Percentiles rank a stretch among this genome's conserved stretches.
Conservation (phyloP, 257 asterid genomes). For the Echites panduratus region DNA sequence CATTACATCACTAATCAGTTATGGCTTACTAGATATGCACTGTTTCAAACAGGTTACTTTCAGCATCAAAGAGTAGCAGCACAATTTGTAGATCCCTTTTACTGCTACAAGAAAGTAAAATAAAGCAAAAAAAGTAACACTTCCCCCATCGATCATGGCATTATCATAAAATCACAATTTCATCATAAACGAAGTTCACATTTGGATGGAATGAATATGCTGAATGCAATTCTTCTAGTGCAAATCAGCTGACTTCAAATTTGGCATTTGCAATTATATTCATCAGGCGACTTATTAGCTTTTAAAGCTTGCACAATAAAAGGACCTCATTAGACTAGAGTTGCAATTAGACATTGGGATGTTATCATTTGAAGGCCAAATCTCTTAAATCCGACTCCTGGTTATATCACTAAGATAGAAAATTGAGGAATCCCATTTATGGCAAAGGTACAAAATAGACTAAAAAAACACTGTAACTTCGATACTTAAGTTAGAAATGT, state of each 20-base stretch:
- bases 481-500: conserved; percentile 7
- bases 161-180: not conserved
- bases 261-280: not conserved
- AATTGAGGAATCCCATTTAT: not conserved
- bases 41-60: not conserved
- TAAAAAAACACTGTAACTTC: not conserved
- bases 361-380: not conserved
- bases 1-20: not conserved
- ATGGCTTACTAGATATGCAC: not conserved
- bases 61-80: not conserved
- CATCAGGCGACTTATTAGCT: not conserved
- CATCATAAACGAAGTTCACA: too few relatives aligned
- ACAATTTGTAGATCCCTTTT: not conserved
- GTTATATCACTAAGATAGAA: not conserved
- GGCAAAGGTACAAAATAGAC: not conserved
- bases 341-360: not conserved
- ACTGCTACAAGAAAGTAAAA: not conserved
- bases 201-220: not conserved
- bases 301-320: not conserved
- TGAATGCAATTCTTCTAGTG: not conserved
- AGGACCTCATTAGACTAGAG: not conserved
- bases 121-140: not conserved
- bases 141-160: too few relatives aligned
- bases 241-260: not conserved
- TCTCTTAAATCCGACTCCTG: not conserved